Base-by-base conservation (phyloP, 371 early-diverging fungal genomes). In the Mucor piriformis region DNA sequence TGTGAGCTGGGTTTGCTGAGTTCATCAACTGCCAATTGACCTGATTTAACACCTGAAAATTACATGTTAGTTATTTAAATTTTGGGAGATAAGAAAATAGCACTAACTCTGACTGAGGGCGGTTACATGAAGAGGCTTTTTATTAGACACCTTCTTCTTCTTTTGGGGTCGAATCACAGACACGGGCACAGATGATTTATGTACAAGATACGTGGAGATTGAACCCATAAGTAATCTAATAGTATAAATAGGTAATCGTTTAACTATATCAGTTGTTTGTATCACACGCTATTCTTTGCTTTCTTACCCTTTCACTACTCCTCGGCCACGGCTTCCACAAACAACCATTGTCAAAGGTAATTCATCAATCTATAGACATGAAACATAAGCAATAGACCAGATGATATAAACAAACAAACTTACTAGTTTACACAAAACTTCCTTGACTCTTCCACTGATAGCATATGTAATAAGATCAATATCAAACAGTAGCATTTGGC, bases 141-240 rank as follows among this genome's bases (percentile, higher is more conserved):
- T 53, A 18, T 50, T 32, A 34, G 49, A 64, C 47, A 48, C 23
- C 63, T 61, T 70, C 44, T 69, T 64, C 27, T 73, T 79, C 50
- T 77, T 81, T 21, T 79, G 77, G 13, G 81, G 72, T 49, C 81
- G 66, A 50, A 86, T 81, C 3, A 83, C 84, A 27, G 81, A 73
- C 7, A 86, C 84, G 10, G 86, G 86, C 2, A 83, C 84, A n/a
- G 81, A 63, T 2, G 84, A 81, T 55, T 83, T 83, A 59, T 86
- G 84, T 3, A 86, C 78, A 38, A 86, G 66, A 58, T 72, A 83
- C 13, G 80, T 82, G 29, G 83, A 81, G 24, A 85, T 76, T 13
- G 84, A 83, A 47, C 83, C 83, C 57, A 82, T 74, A 11, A 83
- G 57, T 12, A 85, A 35, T 11, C 76, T 77, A 53, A 12, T 50